Evolutionary conservation across 495 filamentous ascomycete species (phyloP).

Genomic region (Acidomyces sp.): DNA sequence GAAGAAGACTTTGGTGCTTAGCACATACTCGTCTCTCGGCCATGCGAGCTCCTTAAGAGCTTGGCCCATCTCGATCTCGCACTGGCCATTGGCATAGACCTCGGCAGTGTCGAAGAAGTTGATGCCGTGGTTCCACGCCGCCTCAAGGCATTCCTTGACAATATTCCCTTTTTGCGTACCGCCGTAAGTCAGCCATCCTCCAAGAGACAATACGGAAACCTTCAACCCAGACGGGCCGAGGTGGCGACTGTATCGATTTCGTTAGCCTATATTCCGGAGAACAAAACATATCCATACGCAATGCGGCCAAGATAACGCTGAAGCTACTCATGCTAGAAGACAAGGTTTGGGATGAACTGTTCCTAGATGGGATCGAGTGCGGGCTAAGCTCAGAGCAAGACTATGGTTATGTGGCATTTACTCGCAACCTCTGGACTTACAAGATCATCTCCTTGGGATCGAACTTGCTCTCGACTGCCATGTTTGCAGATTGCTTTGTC

Average conservation of each 20-base stretch:
- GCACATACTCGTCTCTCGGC: slow-evolving; percentile 38
- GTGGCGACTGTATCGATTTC: too few relatives aligned
- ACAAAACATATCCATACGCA: too few relatives aligned
- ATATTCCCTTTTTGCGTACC: slow-evolving; percentile 31
- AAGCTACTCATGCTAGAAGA: too few relatives aligned
- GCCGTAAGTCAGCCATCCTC: slow-evolving; percentile 28
- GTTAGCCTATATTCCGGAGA: too few relatives aligned
- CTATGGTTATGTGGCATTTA: too few relatives aligned
- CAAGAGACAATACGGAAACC: slow-evolving; percentile 30
- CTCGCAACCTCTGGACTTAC: too few relatives aligned
- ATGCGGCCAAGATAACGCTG: too few relatives aligned
- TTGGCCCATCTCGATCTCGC: slow-evolving; percentile 45
- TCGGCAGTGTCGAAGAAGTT: slow-evolving; percentile 44
- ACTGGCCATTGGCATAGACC: slow-evolving; percentile 40
- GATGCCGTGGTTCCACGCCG: slow-evolving; percentile 44
- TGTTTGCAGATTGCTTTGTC: too few relatives aligned
- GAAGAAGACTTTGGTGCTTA: slow-evolving; percentile 27
- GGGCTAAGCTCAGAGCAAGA: too few relatives aligned
- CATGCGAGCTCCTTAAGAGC: slow-evolving; percentile 40
- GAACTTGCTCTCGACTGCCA: slow-evolving; percentile 21
- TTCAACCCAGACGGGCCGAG: slow-evolving; percentile 33
- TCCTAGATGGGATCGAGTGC: too few relatives aligned
- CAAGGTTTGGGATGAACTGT: too few relatives aligned
- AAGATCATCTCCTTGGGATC: slow-evolving; percentile 27
- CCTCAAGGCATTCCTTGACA: slow-evolving; percentile 33